Evolutionary conservation across 169 alveolate species (phyloP), one percentile per base, ranked within the genome.

Genomic region (Plasmodium inui): DNA sequence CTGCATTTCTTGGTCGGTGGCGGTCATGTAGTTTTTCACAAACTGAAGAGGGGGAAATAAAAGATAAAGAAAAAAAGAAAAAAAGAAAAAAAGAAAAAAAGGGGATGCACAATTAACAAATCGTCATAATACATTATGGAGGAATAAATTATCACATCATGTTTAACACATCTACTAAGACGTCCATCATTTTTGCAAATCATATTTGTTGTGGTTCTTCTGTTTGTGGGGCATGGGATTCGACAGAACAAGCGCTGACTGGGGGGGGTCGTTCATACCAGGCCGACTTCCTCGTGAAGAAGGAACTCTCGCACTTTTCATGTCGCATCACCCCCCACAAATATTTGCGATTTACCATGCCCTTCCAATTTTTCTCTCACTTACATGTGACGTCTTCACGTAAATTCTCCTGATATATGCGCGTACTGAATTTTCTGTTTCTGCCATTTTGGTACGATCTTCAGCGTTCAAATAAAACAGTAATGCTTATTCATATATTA

Each of bases 1-100:
- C 72, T 88, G 94, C 88, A 88, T 88, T 67, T 88, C 94, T 79
- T 88, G 94, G 44, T 88, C 94, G 8, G 94, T 57, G 44, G 94
- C 94, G 0, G 89, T 88, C 94, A 88, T 88, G 71, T 88, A 88
- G 50, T 78, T 88, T 57, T 88, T 88, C 32, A 88, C 84, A 88
- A 78, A 88, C 94, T 85, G 73, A 2, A 53, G 22, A 19, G 57
- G 30, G 19, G 37, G 55, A 57, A 84, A 73, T 6, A 70, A 19
- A 83, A 12, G 39, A 19, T 1, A 70, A 37, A 37, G 57, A 82
- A 32, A 61, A 10, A 67, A 82, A 82, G 30, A 34, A 32, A n/a
- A 74, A 12, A n/a, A 3, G 22, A 82, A 32, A 61, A 10, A 67
- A 82, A 82, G 30, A 34, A 32, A n/a, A 74, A 12, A n/a, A 3